Base-by-base conservation (phyloP, 441 rosid species). In the Erodium texanum region DNA sequence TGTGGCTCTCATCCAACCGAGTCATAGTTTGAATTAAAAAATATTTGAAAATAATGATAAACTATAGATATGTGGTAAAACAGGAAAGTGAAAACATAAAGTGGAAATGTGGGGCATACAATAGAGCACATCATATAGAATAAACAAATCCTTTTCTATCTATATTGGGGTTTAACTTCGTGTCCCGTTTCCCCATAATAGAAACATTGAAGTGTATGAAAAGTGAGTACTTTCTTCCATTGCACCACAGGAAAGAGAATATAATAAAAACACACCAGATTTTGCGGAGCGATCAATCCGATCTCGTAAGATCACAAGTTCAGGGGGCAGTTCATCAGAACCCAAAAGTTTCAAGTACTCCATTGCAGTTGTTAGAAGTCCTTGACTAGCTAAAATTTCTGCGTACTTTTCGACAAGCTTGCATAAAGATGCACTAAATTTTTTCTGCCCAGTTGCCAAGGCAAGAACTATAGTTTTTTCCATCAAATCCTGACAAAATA, bases 381-480 rank as follows among this genome's bases (percentile, higher is more conserved):
- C 99, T 74, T 96, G 98, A 76, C 99, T 89, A 34, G 99, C 96
- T 81, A 96, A 82, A 77, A 96, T 93, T 80, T 96, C 98, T 34
- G 97, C 92, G 82, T 96, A 96, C 70, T 87, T 93, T 89, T 93
- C 99, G 80, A 96, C 97, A 68, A 96, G 96, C 81, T 87, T 93
- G 86, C 96, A 93, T n/a, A 96, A 82, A 56, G 98, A 85, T 79
- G 93, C 85, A 73, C 98, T 93, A 74, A 87, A 93, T 72, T 78
- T 86, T 83, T 88, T 93, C 82, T 93, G 96, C 27, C 98, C 98
- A 56, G 90, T 91, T 71, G 97, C 99, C 84, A 96, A 81, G 74
- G 97, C 95, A 80, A 96, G 89, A 64, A 89, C 98, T 64, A 91
- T 95, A 64, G 99, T 96, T 83, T 96, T 96, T 83, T 96, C 99